These are phyloP conservation scores for Zelonia costaricensis DNA, from an alignment of 208 protist species.

Conservation along the genomic window DNA sequence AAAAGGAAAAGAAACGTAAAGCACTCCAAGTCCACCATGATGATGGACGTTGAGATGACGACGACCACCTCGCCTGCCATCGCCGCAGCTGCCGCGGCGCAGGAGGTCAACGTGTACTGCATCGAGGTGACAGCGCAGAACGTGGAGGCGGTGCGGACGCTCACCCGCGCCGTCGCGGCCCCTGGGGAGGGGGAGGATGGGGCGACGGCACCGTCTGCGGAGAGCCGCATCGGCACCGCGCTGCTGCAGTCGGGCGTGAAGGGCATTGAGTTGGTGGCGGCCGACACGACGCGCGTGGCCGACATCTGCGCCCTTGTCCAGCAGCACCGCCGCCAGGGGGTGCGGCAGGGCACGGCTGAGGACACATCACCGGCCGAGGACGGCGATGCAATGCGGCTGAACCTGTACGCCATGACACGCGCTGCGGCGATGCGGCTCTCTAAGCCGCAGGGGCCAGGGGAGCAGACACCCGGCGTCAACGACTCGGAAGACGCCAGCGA, in stretches of 20 bases:
- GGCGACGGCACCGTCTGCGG: too few species aligned
- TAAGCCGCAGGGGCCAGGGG: neutral
- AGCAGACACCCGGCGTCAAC: too few species aligned
- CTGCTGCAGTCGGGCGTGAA: neutral
- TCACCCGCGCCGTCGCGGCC: neutral
- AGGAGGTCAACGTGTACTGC: constrained; percentile 12
- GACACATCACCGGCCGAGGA: neutral
- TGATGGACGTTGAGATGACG: neutral
- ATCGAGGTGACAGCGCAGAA: constrained; percentile 17
- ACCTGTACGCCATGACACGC: constrained; percentile 8
- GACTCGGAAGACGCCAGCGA: too few species aligned
- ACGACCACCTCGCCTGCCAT: neutral
- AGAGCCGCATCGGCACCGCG: neutral
- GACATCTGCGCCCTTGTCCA: constrained; percentile 9
- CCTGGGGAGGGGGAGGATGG: too few species aligned
- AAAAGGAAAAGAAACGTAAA: too few species aligned
- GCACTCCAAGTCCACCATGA: too few species aligned
- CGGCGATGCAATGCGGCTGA: neutral
- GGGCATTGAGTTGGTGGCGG: constrained; percentile 9
- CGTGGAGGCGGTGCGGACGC: constrained; percentile 3
- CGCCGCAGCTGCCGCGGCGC: neutral
- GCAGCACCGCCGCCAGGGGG: constrained; percentile 1
- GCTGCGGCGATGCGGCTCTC: neutral
- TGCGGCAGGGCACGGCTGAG: neutral
- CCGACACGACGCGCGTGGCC: neutral